Evolutionary conservation across 257 asterid species (phyloP), one percentile per base, ranked within the genome.

Genomic region (Fraxinus excelsior): DNA sequence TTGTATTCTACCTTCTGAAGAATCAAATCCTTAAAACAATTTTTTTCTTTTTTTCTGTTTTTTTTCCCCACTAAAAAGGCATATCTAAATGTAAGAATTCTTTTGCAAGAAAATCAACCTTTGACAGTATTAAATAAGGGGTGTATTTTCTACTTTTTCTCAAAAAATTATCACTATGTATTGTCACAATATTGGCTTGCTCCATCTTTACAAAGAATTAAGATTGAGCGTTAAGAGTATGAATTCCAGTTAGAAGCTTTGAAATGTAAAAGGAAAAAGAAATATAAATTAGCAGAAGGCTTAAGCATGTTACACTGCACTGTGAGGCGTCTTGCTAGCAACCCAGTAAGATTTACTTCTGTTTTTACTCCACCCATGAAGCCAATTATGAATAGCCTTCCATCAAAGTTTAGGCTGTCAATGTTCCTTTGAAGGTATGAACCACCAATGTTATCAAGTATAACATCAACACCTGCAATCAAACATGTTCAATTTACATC

Each of bases 381-480:
- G 73, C 98, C 98, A 71, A 96, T 87, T 69, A 96, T 89, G 87
- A 96, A 96, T 67, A 96, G 96, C 91, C 99, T 96, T 74, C 99
- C 99, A 51, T 82, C 89, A 70, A 86, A 25, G 72, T 82, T 89
- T 49, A 96, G 88, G 85, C 96, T 86, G 51, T 91, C 97, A 23
- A 96, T 86, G 82, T 96, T 96, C 78, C 84, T 84, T 82, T 90
- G 87, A 3, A 96, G 79, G 86, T 96, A 96, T 11, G 91, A 19
- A 68, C 88, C 99, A 53, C 99, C 98, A 16, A 95, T 80, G 83
- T 78, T 91, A 76, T 96, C 99, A 10, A 96, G 87, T 83, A 96
- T 93, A 73, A 93, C 96, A 71, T 96, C 97, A 73, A 96, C 98
- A 70, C 99, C 99, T 42, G 49, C 49, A 34, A 56, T 75, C 49